These are phyloP conservation scores for Bertia moriformis DNA, from an alignment of 2,329 filamentous ascomycete species.

Conservation along the genomic window DNA sequence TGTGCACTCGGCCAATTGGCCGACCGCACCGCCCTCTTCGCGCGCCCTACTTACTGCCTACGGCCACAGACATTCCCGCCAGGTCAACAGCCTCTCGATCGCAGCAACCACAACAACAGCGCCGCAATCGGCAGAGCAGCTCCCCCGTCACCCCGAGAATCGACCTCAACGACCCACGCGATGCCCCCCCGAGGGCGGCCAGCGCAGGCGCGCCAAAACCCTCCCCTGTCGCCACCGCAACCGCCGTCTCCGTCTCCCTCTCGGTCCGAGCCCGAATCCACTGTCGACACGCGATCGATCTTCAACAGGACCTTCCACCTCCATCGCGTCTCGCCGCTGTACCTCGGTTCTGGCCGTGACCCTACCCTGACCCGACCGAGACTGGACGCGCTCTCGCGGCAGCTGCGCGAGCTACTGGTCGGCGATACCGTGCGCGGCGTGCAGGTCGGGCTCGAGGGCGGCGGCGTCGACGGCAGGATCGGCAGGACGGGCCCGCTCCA, in stretches of 20 bases:
- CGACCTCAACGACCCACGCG: too few relatives aligned
- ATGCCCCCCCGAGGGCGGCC: too few relatives aligned
- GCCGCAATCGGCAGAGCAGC: too few relatives aligned
- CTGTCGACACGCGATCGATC: conserved; percentile 21
- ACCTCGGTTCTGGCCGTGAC: conserved; percentile 21
- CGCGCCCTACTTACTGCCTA: too few relatives aligned
- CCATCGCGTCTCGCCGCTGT: conserved; percentile 37
- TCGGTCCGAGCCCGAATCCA: conserved; percentile 7
- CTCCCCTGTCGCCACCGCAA: neutral
- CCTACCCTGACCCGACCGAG: conserved; percentile 18
- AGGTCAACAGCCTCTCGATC: too few relatives aligned
- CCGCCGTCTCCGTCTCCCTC: conserved; percentile 1
- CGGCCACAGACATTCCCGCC: too few relatives aligned
- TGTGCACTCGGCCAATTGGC: too few relatives aligned
- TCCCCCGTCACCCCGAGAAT: too few relatives aligned
- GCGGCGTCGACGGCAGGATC: conserved; percentile 21
- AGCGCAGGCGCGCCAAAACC: neutral
- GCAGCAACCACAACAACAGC: conserved; percentile 2
- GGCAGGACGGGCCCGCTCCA: conserved; percentile 27
- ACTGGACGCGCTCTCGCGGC: conserved; percentile 26
- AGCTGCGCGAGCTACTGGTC: conserved; percentile 36
- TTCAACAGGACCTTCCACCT: conserved; percentile 45
- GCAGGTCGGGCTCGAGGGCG: conserved; percentile 31
- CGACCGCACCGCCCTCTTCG: too few relatives aligned
- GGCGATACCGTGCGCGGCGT: conserved; percentile 46